Evolutionary conservation across 192 early-diverging fungal species (phyloP).

Genomic region (Gamsiella multidivaricata): DNA sequence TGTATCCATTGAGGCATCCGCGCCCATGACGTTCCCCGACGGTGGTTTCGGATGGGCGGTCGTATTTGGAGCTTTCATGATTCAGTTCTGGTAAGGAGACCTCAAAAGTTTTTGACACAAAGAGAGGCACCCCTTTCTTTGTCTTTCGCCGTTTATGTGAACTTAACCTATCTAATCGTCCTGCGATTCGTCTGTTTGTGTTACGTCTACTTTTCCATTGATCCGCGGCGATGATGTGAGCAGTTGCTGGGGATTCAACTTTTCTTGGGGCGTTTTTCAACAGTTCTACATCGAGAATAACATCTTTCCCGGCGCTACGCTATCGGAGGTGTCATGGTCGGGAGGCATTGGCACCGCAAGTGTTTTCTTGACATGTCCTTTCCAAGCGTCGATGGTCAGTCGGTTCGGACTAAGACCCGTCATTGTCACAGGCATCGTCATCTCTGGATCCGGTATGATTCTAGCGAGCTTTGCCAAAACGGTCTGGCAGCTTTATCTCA

Average conservation of each 20-base stretch:
- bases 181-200: too few relatives aligned
- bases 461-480: slow-evolving; percentile 70
- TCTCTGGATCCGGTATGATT: slow-evolving; percentile 58
- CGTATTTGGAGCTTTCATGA: slow-evolving; percentile 55
- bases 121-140: too few relatives aligned
- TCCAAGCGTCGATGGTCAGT: slow-evolving; percentile 23
- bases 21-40: slow-evolving; percentile 18
- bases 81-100: slow-evolving; percentile 44
- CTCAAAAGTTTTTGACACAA: too few relatives aligned
- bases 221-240: too few relatives aligned
- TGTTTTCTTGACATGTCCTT: slow-evolving; percentile 34
- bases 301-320: slow-evolving; percentile 18
- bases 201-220: too few relatives aligned
- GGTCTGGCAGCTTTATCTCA: slow-evolving; percentile 75
- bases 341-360: slow-evolving; percentile 29
- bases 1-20: not conserved
- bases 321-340: slow-evolving; percentile 32
- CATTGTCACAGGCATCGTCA: slow-evolving; percentile 20
- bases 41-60: slow-evolving; percentile 58
- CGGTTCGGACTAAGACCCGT: slow-evolving; percentile 13
- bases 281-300: slow-evolving; percentile 24
- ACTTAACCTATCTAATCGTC: too few relatives aligned
- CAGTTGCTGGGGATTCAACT: slow-evolving; percentile 40
- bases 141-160: too few relatives aligned
- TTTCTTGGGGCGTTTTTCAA: slow-evolving; percentile 47